Evolutionary conservation across 108 stramenopile genomes (phyloP), one percentile per base, ranked within the genome.

Genomic region (Fragilaria radians): DNA sequence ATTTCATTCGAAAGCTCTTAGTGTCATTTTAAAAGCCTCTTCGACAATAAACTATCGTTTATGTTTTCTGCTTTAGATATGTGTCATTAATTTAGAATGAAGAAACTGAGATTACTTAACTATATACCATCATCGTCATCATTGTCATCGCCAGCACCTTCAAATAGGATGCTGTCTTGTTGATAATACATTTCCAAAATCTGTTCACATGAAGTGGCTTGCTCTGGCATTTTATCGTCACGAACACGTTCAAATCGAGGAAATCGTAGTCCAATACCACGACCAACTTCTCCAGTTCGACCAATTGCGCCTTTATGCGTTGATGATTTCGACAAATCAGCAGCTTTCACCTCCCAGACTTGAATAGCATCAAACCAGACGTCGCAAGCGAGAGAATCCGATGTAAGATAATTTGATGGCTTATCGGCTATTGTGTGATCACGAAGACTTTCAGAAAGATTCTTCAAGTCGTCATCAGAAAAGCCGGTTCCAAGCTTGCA

Each of bases 401-500:
- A 79, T 17, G 95, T 92, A 59, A 80, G 88, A 74, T 85, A 95
- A 58, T 94, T 77, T 9, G 74, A 70, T 46, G 83, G 78, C 72
- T 91, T 93, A 23, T 71, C 63, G 0, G 64, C 65, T 48, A 91
- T 71, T 36, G 61, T 78, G 68, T 82, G 75, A 17, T 92, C 66
- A 29, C 90, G 88, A 28, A 97, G 71, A 9, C 69, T 61, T 21
- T 85, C 74, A n/a, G 89, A 70, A 26, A 97, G 62, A 28, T 73
- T 73, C 71, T 93, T 76, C 50, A 96, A 70, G 54, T 82, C 83
- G 54, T 98, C 96, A 62, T 98, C 98, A n/a, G 88, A 91, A 73
- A 99, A 99, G 17, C 97, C 99, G 3, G 99, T 99, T 31, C 99
- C 99, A 61, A 98, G 92, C 73, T 98, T 99, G 83, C 97, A 98